These are phyloP conservation scores for Phytophthora podocarpi DNA, from an alignment of 352 stramenopile species.

Conservation along the genomic window DNA sequence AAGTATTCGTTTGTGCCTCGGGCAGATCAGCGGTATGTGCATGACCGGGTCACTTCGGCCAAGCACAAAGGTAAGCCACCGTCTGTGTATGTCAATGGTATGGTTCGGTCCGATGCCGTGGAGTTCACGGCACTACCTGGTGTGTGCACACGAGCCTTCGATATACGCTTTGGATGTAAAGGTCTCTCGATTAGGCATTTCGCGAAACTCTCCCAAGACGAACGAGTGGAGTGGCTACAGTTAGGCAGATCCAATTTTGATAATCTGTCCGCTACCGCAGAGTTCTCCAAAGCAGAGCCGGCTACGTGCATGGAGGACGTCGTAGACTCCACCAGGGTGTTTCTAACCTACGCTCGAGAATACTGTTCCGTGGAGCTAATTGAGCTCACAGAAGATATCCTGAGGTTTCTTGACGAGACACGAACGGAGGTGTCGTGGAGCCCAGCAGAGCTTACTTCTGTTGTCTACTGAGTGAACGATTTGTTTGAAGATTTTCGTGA, in stretches of 20 bases:
- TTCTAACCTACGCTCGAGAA: constrained; percentile 2
- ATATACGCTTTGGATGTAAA: constrained; percentile 1
- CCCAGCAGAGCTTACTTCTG: constrained; percentile 5
- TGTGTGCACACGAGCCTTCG: background rate
- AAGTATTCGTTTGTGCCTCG: constrained; percentile 10
- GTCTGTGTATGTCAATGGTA: background rate
- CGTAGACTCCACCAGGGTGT: background rate
- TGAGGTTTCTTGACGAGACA: constrained; percentile 5
- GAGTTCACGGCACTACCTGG: constrained; percentile 3
- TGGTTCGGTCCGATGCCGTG: constrained; percentile 9
- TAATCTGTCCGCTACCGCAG: constrained; percentile 11
- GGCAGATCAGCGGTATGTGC: constrained; percentile 2
- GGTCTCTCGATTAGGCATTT: constrained; percentile 2
- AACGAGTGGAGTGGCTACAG: background rate
- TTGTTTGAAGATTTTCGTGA: constrained; percentile 8
- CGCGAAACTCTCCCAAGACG: background rate
- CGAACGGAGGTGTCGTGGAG: background rate
- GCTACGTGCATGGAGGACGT: background rate
- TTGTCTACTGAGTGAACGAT: constrained; percentile 9
- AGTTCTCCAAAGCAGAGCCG: background rate
- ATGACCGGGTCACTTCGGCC: background rate
- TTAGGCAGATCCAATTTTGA: constrained; percentile 3
- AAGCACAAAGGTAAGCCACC: constrained; percentile 16
- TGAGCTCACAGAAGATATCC: background rate
- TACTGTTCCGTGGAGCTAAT: constrained; percentile 2